Evolutionary conservation across 352 stramenopile genomes (phyloP), one percentile per base, ranked within the genome.

Genomic region (Phytopythium litorale): DNA sequence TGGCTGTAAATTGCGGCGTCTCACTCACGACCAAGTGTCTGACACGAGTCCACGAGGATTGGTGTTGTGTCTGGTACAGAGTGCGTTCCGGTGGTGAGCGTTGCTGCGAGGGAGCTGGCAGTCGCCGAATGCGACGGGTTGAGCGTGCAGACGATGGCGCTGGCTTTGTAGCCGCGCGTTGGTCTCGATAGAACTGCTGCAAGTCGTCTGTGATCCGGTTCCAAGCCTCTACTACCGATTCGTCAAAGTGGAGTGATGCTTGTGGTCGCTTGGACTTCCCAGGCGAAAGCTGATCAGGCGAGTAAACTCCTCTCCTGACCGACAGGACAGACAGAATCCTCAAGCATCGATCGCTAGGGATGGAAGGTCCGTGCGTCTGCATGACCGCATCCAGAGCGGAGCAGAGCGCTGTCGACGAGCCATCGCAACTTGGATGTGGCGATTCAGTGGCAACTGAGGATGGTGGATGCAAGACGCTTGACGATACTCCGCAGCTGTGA

Each of bases 181-280:
- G 46, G 21, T 32, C 21, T 19, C 23, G 46, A 52, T 19, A 52
- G 18, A 53, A 46, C 16, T 56, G 54, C 48, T 56, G 45, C 28
- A 70, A 45, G 1, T 48, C 23, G 3, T 32, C 50, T n/a, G 66
- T 18, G 6, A 74, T 45, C 21, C 75, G 49, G 8, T 40, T 58
- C 73, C 66, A 81, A 15, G 67, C 40, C 9, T 71, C 68, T 7
- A 45, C 15, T 19, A 48, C 61, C 12, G 61, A 73, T 5, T 63
- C 52, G 0, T 64, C 64, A 53, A 81, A 79, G 28, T 74, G 71
- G 19, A 81, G 58, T 13, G 66, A 79, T 25, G 71, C 58, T 12
- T 63, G 62, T 16, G 32, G 30, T 32, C 30, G 53, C 43, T 59
- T 59, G 21, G 7, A 18, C 35, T 66, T 76, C 45, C 55, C 45